Evolutionary conservation across 1,139 yeast genomes (phyloP), one percentile per base, ranked within the genome.

Genomic region (Yamadazyma sp.): DNA sequence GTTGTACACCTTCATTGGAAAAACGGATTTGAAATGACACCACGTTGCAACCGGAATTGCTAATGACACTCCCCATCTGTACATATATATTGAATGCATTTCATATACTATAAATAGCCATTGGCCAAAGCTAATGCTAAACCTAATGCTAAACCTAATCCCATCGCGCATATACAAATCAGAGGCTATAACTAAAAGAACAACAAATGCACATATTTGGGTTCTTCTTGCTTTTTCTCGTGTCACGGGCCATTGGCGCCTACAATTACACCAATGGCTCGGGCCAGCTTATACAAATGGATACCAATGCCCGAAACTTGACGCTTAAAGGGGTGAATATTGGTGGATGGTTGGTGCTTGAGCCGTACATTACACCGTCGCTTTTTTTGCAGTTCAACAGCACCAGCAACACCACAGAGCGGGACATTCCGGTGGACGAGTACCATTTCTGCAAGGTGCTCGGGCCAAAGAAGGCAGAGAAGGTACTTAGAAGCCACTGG

Each of bases 301-400:
- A 41, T 18, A 38, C 43, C 8, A 44, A 29, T 27, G 37, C 52
- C 17, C 16, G 47, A 34, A 46, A 48, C 27, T 43, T 46, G 34
- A 32, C 41, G 12, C 35, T 37, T n/a, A 67, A 80, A 35, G 97
- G 97, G 43, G 89, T 89, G 34, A 86, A 86, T 52, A 64, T 89
- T 25, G 97, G 97, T 38, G 96, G 96, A 12, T 89, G 97, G 97
- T 73, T 88, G 44, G 86, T 89, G 1, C 66, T 88, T 32, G 97
- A 89, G 62, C 65, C 92, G 1, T 89, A 79, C 59, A 89, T 90
- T 53, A 86, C 87, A 1, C 96, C 96, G 3, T 80, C 94, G 1
- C 61, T 90, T 41, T 90, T 86, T 57, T 77, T 78, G 45, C 70
- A 70, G 3, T 65, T 56, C 62, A 53, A 57, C 33, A 26, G 38